A percentile compares a stretch with the other conserved stretches of the same genome.
Conservation (phyloP, 208 protist species). For the Leishmania amazonensis region DNA sequence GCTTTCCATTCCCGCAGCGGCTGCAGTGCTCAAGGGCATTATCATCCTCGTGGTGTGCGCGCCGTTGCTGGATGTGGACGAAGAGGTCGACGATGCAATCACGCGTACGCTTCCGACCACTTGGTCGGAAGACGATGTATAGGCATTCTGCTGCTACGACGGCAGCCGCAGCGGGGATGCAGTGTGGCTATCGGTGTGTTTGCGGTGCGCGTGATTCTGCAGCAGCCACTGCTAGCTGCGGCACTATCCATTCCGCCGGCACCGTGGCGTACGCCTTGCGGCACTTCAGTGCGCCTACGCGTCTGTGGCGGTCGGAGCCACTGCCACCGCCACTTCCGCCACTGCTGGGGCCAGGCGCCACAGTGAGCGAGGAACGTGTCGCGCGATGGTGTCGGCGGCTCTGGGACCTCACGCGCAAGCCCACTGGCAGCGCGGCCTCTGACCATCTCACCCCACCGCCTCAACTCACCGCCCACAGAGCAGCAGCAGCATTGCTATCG, state of each 20-base stretch:
- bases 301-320: not conserved
- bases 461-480: not conserved
- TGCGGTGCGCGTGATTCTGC: not conserved
- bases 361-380: constrained; percentile 59
- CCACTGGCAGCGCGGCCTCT: constrained; percentile 2
- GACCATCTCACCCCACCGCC: constrained; percentile 8
- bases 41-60: not conserved
- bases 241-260: not conserved
- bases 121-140: not conserved
- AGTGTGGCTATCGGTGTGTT: not conserved
- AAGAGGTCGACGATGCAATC: not conserved
- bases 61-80: not conserved
- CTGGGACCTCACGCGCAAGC: constrained; percentile 50
- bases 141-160: not conserved
- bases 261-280: not conserved
- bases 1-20: not conserved
- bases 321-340: not conserved
- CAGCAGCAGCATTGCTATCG: not conserved
- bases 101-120: not conserved
- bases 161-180: not conserved
- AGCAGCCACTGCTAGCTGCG: not conserved
- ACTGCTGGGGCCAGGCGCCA: constrained; percentile 2
- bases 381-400: constrained; percentile 70
- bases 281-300: not conserved
- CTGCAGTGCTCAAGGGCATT: not conserved